Percentiles rank a stretch among this genome's conserved stretches.
Evolutionary conservation across 768 basidiomycete genomes (phyloP).

Genomic region (Lactifluus volemus): DNA sequence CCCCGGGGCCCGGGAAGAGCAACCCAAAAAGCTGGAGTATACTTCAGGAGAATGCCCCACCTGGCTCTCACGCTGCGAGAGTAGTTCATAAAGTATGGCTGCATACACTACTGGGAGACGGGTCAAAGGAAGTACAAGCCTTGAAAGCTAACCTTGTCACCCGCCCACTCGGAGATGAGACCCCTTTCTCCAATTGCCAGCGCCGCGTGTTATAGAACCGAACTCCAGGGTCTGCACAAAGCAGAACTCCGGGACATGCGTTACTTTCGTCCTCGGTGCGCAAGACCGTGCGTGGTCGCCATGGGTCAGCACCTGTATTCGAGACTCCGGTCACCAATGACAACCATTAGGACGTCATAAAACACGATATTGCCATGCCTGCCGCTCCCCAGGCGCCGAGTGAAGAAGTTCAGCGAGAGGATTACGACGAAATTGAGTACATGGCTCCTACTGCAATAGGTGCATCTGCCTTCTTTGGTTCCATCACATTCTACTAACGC

Average conservation of each 20-base stretch:
- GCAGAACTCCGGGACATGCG: constrained; percentile 29
- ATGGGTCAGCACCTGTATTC: constrained; percentile 36
- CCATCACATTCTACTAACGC: neutral
- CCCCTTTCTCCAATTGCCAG: constrained; percentile 63
- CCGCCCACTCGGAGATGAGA: constrained; percentile 64
- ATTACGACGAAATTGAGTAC: constrained; percentile 13
- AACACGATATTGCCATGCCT: constrained; percentile 34
- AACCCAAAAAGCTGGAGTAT: constrained; percentile 29
- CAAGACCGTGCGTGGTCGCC: constrained; percentile 50
- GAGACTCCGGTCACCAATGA: constrained; percentile 61
- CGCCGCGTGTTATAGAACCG: constrained; percentile 23
- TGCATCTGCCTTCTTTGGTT: neutral
- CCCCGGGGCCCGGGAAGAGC: constrained; percentile 38
- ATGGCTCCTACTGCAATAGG: neutral
- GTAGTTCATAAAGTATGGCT: neutral
- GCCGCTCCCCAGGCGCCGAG: constrained; percentile 20
- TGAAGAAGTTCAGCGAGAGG: constrained; percentile 23
- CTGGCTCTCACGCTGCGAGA: constrained; percentile 29
- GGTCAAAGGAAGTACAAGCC: neutral
- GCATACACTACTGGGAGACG: constrained; percentile 22
- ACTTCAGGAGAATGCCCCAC: constrained; percentile 43
- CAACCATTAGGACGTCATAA: constrained; percentile 71
- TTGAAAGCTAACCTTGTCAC: constrained; percentile 23
- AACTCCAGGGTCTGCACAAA: constrained; percentile 25
- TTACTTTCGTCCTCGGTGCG: constrained; percentile 61